Evolutionary conservation across 352 stramenopile species (phyloP), one percentile per base, ranked within the genome.

Genomic region (Pythium vanterpoolii): DNA sequence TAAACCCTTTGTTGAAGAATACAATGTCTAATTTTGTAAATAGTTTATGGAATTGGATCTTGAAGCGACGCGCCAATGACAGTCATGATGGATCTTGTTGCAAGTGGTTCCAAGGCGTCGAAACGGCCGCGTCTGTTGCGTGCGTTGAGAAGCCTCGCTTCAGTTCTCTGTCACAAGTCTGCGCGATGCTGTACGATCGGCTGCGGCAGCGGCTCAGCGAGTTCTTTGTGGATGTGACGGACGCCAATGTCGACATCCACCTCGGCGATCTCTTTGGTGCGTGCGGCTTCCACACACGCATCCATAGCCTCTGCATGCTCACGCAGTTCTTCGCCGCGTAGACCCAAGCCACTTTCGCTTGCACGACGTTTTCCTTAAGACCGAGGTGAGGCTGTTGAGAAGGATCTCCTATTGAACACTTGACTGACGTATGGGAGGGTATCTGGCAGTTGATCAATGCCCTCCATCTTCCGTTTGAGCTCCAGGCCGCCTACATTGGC

Each of bases 231-330:
- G 66, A 86, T 40, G 64, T 90, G 21, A 53, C 73, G 21, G 76
- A 87, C 55, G 57, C 67, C 27, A 83, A 83, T 34, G 67, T 90
- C 44, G 70, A 62, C 14, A 84, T 92, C 55, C 89, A 82, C 26
- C 73, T 86, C 28, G 83, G 83, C 16, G 83, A 92, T 27, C 68
- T 92, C 31, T 92, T 92, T 26, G 79, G 79, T 89, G 26, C 5
- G 72, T 30, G 5, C 10, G 2, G 1, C 9, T 23, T 36, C 14
- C 24, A 2, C 27, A 11, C 38, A 4, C 28, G 16, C 21, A 24
- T 26, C n/a, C n/a, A n/a, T 48, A 5, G 18, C 11, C 16, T 4
- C 16, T 52, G 2, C 16, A 26, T 21, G 36, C 19, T 27, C 14
- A 8, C 26, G 10, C 16, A 51, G 3, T 16, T 44, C 4, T 16